phyloP scores from a whole-genome alignment of 1,284 basidiomycete species.

The Leccinum huronense region DNA sequence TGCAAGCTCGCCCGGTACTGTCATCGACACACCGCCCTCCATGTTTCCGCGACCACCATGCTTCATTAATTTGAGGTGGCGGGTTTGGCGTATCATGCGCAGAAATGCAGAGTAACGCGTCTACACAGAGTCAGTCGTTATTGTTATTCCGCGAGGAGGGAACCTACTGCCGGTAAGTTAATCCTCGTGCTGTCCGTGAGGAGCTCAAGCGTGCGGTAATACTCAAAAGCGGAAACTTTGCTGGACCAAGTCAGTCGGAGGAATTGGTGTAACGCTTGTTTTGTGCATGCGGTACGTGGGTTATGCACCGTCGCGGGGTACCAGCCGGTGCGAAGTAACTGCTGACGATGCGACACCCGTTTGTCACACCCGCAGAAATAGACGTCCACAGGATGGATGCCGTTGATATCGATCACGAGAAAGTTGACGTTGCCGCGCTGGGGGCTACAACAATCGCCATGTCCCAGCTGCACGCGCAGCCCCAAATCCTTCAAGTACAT shows the following conservation, averaged over 20 bases:
- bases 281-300: not conserved
- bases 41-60: not conserved
- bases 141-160: not conserved
- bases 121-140: not conserved
- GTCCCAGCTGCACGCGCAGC: not conserved
- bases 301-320: not conserved
- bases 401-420: not conserved
- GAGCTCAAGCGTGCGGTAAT: not conserved
- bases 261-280: not conserved
- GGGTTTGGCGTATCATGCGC: not conserved
- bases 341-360: not conserved
- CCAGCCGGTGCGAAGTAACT: not conserved
- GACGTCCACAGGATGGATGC: not conserved
- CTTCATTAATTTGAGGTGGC: not conserved
- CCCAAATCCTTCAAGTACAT: not conserved
- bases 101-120: not conserved
- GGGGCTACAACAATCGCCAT: not conserved
- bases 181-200: not conserved
- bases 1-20: not conserved
- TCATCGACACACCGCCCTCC: not conserved
- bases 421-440: not conserved
- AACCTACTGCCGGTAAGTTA: not conserved
- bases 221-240: not conserved
- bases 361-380: not conserved
- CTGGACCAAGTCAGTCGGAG: not conserved